Evolutionary conservation across 108 stramenopile genomes (phyloP), one percentile per base, ranked within the genome.

Genomic region (Nitzschia palea): DNA sequence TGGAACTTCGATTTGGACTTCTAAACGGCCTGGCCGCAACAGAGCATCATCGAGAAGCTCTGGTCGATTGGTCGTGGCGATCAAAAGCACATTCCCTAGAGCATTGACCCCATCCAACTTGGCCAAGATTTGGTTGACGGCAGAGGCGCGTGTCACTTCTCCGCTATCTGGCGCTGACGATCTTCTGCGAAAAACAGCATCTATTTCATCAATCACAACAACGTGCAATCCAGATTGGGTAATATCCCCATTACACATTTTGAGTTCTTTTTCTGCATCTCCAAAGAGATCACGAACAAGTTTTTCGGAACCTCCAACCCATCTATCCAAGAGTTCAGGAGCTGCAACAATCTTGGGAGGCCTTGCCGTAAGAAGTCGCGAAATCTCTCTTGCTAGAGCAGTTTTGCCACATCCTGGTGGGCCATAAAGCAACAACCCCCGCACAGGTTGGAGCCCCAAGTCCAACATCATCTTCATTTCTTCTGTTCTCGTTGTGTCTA

Each of bases 121-220:
- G 32, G 91, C 72, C 2, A 93, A 65, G 32, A 93, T 88, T 70
- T 89, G 88, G 57, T 93, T 93, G 32, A 93, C 87, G 15, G 81
- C 86, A n/a, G 82, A 83, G 12, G 86, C 84, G 9, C 86, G 67
- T 4, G 89, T 82, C 2, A 95, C 90, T 54, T 95, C 89, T 37
- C 87, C 88, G 54, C 73, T 45, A 57, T 84, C 81, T 83, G 95
- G 54, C 42, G 88, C 65, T 43, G 88, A 70, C 25, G 90, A 75
- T 62, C 93, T 62, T 40, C 79, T 84, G 12, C 90, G 70, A 68
- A 92, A 89, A 45, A 98, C 96, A 23, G 97, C 98, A 79, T 98
- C 98, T 45, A 97, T 89, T 76, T 98, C 98, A 77, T 98, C 98
- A 78, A 98, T 93, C 35, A 98, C 96, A 62, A 98, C 93, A 0